A percentile compares a stretch with the other conserved stretches of the same genome.
These are phyloP conservation scores for Anisodus acutangulus DNA, from an alignment of 257 asterid genomes.

Conservation along the genomic window DNA sequence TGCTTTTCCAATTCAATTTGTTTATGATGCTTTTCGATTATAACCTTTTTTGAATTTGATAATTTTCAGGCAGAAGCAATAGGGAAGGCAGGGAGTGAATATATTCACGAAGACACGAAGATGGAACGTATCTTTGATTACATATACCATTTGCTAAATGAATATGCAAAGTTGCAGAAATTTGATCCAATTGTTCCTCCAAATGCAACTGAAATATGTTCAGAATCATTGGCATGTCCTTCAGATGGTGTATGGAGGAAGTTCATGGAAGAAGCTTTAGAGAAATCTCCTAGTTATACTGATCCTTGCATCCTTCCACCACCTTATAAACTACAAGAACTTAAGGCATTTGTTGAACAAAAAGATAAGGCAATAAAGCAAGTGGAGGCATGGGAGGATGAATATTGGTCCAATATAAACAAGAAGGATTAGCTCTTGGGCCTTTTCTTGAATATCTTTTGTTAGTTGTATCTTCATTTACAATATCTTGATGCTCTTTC, in stretches of 20 bases:
- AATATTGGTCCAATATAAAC: conserved; percentile 19
- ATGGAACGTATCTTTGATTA: conserved; percentile 27
- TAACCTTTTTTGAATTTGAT: not conserved
- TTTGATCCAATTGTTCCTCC: conserved; percentile 30
- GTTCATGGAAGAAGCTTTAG: conserved; percentile 25
- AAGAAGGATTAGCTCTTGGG: not conserved
- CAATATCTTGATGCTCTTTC: not conserved
- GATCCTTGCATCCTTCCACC: conserved; percentile 30
- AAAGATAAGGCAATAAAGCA: conserved; percentile 18
- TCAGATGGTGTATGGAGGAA: conserved; percentile 19
- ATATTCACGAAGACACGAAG: conserved; percentile 24
- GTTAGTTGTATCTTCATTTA: not conserved
- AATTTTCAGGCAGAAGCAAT: conserved; percentile 20
- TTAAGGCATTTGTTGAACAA: conserved; percentile 15
- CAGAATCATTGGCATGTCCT: conserved; percentile 29
- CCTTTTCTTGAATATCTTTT: not conserved
- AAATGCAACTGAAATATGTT: conserved; percentile 28
- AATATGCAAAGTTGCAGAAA: conserved; percentile 29
- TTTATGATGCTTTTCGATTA: not conserved
- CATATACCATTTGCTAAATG: conserved; percentile 27
- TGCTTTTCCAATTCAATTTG: not conserved
- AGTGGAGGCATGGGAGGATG: conserved; percentile 27
- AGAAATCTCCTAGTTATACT: not conserved
- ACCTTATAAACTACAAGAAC: conserved; percentile 23
- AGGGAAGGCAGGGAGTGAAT: conserved; percentile 29